Base-by-base conservation (phyloP, 2,329 filamentous ascomycete species). In the Arthrinium puccinioides region DNA sequence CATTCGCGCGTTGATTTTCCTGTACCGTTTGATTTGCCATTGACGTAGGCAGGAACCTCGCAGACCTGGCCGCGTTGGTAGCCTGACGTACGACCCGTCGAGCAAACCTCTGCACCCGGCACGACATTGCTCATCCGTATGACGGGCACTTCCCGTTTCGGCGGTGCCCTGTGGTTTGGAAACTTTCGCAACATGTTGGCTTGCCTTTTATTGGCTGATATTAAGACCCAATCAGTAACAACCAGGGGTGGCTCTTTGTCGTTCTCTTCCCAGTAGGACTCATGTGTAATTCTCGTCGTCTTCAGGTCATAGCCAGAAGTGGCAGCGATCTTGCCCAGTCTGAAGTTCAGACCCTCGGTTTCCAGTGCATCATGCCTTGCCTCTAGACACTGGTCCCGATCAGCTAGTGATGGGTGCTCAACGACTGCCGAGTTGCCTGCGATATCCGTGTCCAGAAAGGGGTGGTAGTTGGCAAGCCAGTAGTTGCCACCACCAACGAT, bases 381-480 rank as follows among this genome's bases (percentile, higher is more conserved):
- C 1, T 48, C 45, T 3, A 57, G 27, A 40, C 65, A 68, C 2
- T 45, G 50, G 2, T 46, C 47, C 2, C 64, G 58, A 40, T 68
- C 65, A n/a, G 55, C 47, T 2, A 55, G 58, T 1, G 65, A 67
- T 1, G 65, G 65, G 24, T 68, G 65, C 38, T 67, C 58, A 6
- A 66, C 47, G 4, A 44, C 33, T 18, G 64, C 53, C 1, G 45
- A 40, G 1, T 44, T 42, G 1, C 50, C 44, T 9, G 49, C 44
- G 16, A 52, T 54, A 23, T 53, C 59, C 1, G 55, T 58, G 8
- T 66, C 57, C 6, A 62, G 38, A 39, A 69, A 68, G 4, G 65
- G 64, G 39, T 69, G 65, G 21, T 64, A 67, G 44, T 61, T 67
- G 14, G 59, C 61, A 2, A 69, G 49, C 64, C 64, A 68, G 39